Evolutionary conservation across 2,329 filamentous ascomycete genomes (phyloP).

Genomic region (Alternaria incomplexa): DNA sequence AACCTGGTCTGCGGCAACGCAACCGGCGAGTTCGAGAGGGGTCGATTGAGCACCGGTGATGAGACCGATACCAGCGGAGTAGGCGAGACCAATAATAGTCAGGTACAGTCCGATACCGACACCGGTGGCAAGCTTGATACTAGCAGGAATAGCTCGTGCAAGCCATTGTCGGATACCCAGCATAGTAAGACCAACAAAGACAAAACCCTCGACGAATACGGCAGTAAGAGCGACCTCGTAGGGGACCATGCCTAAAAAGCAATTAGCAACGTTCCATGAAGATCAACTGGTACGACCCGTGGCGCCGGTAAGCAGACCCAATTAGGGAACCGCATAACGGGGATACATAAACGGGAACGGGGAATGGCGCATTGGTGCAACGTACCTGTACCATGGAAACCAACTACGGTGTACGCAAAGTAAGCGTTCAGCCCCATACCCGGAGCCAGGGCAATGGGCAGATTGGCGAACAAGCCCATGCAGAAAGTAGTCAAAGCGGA

Average conservation of each 20-base stretch:
- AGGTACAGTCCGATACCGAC: conserved; percentile 87
- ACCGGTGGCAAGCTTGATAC: conserved; percentile 85
- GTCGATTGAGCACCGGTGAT: conserved; percentile 72
- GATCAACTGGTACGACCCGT: conserved; percentile 1
- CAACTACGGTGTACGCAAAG: conserved; percentile 82
- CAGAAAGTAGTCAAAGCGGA: conserved; percentile 78
- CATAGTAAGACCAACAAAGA: conserved; percentile 79
- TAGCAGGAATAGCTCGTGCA: conserved; percentile 71
- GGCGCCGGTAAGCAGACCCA: not conserved
- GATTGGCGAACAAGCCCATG: conserved; percentile 83
- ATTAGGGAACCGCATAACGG: conserved; percentile 15
- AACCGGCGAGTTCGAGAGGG: conserved; percentile 78
- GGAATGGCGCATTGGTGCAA: conserved; percentile 9
- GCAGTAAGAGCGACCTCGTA: conserved; percentile 81
- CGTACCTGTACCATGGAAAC: conserved; percentile 72
- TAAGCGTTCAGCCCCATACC: conserved; percentile 88
- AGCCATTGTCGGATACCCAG: conserved; percentile 77
- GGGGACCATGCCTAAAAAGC: conserved; percentile 60
- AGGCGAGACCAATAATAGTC: conserved; percentile 76
- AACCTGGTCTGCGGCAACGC: conserved; percentile 59
- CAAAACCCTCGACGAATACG: conserved; percentile 86
- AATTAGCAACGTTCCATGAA: conserved; percentile 22
- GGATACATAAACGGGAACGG: conserved; percentile 21
- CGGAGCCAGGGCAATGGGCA: conserved; percentile 76
- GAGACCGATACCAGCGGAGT: conserved; percentile 81